Conservation (phyloP, 2,329 filamentous ascomycete species). For the Chalaropsis thielavioides region DNA sequence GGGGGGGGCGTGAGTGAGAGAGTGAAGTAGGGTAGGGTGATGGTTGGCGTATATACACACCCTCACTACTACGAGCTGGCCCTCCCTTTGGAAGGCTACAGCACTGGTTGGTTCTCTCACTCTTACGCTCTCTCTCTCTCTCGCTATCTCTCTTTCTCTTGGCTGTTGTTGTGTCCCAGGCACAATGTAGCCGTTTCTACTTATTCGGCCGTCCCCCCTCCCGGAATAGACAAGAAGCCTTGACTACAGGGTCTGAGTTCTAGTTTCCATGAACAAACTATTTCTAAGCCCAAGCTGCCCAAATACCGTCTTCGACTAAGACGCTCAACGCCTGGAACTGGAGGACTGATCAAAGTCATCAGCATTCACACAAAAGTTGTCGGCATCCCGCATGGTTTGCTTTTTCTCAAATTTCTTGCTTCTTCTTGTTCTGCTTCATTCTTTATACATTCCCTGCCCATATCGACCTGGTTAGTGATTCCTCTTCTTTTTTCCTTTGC, state of each 20-base stretch:
- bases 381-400: not conserved
- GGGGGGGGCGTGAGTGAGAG: not conserved
- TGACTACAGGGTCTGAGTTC: slow-evolving; percentile 3
- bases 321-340: slow-evolving; percentile 1
- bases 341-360: not conserved
- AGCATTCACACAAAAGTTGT: slow-evolving; percentile 3
- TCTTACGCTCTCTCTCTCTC: not conserved
- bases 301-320: not conserved
- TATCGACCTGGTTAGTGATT: slow-evolving; percentile 5
- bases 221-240: slow-evolving; percentile 7
- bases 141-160: not conserved
- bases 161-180: not conserved
- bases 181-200: slow-evolving; percentile 2
- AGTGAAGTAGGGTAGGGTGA: not conserved
- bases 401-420: not conserved
- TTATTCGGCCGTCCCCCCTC: slow-evolving; percentile 6
- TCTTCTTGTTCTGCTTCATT: slow-evolving; percentile 1
- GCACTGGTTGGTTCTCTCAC: not conserved
- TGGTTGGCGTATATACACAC: not conserved
- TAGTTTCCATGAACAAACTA: not conserved
- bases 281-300: not conserved
- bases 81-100: not conserved
- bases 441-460: not conserved
- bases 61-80: not conserved
- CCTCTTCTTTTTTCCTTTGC: not conserved